Conservation (phyloP, 2,329 filamentous ascomycete species). For the Stachybotrys elegans region DNA sequence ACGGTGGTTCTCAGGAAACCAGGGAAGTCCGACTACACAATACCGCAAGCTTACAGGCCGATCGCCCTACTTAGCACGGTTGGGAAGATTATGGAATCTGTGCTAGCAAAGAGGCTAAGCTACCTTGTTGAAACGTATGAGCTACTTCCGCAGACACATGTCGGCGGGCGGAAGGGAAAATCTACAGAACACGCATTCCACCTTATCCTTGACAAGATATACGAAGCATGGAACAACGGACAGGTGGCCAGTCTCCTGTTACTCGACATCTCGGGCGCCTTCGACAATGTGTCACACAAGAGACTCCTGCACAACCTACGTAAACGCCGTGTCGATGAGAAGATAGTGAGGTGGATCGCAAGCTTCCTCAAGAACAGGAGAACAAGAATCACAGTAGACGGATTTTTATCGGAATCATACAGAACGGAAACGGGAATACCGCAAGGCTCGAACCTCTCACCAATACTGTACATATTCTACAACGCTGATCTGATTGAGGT, state of each 20-base stretch:
- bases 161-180: constrained; percentile 5
- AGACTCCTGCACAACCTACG: constrained; percentile 11
- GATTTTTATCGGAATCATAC: constrained; percentile 3
- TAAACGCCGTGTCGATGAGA: constrained; percentile 9
- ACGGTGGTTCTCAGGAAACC: constrained; percentile 12
- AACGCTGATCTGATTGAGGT: not conserved
- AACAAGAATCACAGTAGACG: not conserved
- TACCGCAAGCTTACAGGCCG: constrained; percentile 13
- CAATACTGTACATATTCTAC: constrained; percentile 1
- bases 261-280: constrained; percentile 11
- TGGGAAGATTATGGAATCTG: constrained; percentile 10
- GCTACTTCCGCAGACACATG: constrained; percentile 7
- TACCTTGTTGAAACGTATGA: constrained; percentile 8
- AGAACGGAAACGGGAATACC: not conserved
- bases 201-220: constrained; percentile 8
- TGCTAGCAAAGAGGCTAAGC: constrained; percentile 10
- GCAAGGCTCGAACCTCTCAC: constrained; percentile 5
- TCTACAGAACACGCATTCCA: constrained; percentile 11
- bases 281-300: constrained; percentile 11
- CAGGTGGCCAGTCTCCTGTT: constrained; percentile 9
- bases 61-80: constrained; percentile 12
- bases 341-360: constrained; percentile 13
- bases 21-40: constrained; percentile 13
- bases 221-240: constrained; percentile 7
- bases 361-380: not conserved